A percentile compares a stretch with the other conserved stretches of the same genome.
These are phyloP conservation scores for Ganoderma resinaceum DNA, from an alignment of 1,284 basidiomycete genomes.

Conservation along the genomic window DNA sequence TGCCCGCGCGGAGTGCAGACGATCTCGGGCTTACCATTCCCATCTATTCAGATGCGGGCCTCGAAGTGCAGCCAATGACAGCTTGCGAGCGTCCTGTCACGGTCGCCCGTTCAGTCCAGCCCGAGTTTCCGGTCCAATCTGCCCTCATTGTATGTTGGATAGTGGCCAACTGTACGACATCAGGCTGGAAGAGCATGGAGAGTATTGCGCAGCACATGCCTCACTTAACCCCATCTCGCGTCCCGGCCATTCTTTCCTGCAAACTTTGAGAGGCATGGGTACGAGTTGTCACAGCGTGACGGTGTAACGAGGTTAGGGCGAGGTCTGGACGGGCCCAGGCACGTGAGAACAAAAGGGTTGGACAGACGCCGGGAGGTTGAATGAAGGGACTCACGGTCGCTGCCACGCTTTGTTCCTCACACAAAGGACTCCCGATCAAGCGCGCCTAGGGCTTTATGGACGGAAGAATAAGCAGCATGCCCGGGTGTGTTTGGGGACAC, in stretches of 20 bases:
- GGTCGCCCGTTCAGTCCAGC: slow-evolving; percentile 1
- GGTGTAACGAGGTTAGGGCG: slow-evolving; percentile 19
- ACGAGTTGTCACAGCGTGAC: slow-evolving; percentile 24
- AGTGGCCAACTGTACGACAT: neutral
- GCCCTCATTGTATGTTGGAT: neutral
- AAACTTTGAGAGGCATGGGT: slow-evolving; percentile 15
- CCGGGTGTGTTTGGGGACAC: slow-evolving; percentile 4
- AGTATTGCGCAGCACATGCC: neutral
- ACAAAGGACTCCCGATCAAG: slow-evolving; percentile 8
- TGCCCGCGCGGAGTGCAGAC: neutral
- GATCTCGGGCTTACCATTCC: neutral
- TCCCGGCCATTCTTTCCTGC: slow-evolving; percentile 15
- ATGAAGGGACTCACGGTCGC: neutral
- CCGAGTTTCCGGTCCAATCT: slow-evolving; percentile 1
- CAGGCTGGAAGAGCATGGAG: neutral
- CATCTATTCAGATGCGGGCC: neutral
- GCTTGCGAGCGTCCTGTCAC: slow-evolving; percentile 20
- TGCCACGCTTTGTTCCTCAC: slow-evolving; percentile 16
- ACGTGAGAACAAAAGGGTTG: slow-evolving; percentile 27
- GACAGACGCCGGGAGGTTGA: neutral
- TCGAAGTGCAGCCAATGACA: slow-evolving; percentile 21
- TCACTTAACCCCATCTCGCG: slow-evolving; percentile 6
- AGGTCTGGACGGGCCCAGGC: slow-evolving; percentile 2
- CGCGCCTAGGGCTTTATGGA: slow-evolving; percentile 11
- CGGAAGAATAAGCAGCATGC: slow-evolving; percentile 14